phyloP scores from a whole-genome alignment of 2,329 filamentous ascomycete genomes.

The Nothomitra cinnamomea region DNA sequence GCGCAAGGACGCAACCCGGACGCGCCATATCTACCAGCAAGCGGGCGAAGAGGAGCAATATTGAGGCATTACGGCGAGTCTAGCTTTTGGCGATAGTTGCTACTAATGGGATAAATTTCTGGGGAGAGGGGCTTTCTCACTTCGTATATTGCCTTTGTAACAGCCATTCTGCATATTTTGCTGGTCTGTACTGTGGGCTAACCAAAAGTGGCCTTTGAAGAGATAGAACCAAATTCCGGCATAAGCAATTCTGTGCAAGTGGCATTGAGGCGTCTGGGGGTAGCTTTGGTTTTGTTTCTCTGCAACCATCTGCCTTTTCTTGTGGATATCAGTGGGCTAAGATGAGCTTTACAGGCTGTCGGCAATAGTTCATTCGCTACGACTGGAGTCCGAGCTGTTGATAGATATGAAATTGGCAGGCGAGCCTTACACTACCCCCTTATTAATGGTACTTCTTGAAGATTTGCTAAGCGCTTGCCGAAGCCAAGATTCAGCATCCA shows the following conservation, averaged over 20 bases:
- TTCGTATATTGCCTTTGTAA: background rate
- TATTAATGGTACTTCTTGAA: background rate
- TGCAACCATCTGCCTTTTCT: constrained; percentile 1
- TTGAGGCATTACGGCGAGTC: background rate
- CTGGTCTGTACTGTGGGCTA: background rate
- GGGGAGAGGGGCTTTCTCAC: background rate
- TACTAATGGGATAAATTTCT: background rate
- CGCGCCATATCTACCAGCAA: constrained; percentile 69
- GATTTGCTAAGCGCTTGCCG: background rate
- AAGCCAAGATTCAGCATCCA: background rate
- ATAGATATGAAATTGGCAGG: constrained; percentile 1
- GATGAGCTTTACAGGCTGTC: constrained; percentile 4
- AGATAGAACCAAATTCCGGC: constrained; percentile 1
- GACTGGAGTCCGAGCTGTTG: background rate
- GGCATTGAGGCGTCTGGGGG: background rate
- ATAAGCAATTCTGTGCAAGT: background rate
- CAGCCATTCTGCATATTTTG: background rate
- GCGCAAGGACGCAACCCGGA: constrained; percentile 76
- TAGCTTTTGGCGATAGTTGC: background rate
- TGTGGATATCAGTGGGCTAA: background rate
- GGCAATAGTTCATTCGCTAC: constrained; percentile 3
- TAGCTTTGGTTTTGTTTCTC: background rate
- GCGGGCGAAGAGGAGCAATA: constrained; percentile 48
- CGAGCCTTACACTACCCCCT: constrained; percentile 1
- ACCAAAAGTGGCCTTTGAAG: background rate